Conservation (phyloP, 2,329 filamentous ascomycete species). For the Colletotrichum aenigma region DNA sequence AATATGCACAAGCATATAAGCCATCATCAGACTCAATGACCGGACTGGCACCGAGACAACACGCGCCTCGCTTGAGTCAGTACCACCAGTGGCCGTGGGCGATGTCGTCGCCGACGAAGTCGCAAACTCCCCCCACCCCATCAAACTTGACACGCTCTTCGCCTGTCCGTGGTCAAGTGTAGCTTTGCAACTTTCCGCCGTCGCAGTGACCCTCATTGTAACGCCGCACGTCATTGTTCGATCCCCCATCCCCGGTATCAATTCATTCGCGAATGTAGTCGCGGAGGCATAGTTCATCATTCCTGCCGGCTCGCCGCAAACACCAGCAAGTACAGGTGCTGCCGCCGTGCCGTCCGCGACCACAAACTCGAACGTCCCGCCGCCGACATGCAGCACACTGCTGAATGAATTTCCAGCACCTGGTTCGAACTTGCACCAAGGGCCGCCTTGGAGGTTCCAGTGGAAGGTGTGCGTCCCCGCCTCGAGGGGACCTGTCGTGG, state of each 20-base stretch:
- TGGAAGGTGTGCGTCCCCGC: background rate
- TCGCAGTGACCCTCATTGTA: background rate
- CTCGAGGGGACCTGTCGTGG: background rate
- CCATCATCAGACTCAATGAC: background rate
- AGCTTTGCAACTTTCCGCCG: background rate
- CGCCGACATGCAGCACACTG: background rate
- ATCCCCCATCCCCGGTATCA: background rate
- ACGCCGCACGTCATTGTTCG: background rate
- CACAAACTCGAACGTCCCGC: background rate
- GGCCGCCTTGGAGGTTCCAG: background rate
- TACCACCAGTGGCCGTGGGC: background rate
- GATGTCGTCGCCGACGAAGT: conserved; percentile 26
- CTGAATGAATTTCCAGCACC: background rate
- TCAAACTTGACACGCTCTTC: background rate
- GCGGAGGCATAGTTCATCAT: background rate
- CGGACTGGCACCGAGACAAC: background rate
- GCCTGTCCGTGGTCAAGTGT: background rate
- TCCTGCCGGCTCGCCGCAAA: background rate
- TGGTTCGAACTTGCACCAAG: background rate
- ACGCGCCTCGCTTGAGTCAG: background rate
- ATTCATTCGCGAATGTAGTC: background rate
- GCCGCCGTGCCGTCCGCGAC: background rate
- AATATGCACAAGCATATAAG: background rate
- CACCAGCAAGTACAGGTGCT: background rate
- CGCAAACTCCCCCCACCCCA: background rate